Evolutionary conservation across 345 rosid genomes (phyloP).

Genomic region (Schrenkiella parvula): DNA sequence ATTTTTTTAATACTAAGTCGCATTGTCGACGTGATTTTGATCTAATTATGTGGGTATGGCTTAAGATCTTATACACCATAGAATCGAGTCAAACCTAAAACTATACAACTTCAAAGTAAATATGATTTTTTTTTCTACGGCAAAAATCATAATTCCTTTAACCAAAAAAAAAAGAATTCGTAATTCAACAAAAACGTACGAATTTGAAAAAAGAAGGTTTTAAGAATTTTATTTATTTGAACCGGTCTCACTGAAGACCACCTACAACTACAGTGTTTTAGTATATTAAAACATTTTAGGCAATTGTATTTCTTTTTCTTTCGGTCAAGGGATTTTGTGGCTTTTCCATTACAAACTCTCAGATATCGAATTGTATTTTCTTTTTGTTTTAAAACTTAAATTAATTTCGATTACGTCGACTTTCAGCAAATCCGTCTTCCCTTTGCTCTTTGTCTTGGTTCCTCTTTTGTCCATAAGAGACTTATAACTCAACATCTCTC

Average conservation of each 20-base stretch:
- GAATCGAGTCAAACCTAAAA: neutral
- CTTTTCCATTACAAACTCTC: too few relatives aligned
- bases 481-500: neutral
- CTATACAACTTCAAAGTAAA: neutral
- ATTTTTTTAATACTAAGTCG: neutral
- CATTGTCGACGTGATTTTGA: neutral
- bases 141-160: too few relatives aligned
- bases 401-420: neutral
- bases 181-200: neutral
- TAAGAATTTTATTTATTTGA: conserved; percentile 5
- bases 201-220: neutral
- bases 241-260: conserved; percentile 4
- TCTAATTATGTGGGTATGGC: neutral
- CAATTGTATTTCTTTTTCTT: neutral
- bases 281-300: too few relatives aligned
- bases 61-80: neutral
- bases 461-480: neutral
- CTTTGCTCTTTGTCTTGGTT: neutral
- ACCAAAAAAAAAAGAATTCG: too few relatives aligned
- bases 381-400: too few relatives aligned
- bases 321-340: too few relatives aligned
- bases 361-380: neutral
- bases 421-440: conserved; percentile 1
- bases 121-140: neutral
- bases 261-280: too few relatives aligned